Conservation (phyloP, 1,284 basidiomycete species). For the Phellopilus nigrolimitatus region DNA sequence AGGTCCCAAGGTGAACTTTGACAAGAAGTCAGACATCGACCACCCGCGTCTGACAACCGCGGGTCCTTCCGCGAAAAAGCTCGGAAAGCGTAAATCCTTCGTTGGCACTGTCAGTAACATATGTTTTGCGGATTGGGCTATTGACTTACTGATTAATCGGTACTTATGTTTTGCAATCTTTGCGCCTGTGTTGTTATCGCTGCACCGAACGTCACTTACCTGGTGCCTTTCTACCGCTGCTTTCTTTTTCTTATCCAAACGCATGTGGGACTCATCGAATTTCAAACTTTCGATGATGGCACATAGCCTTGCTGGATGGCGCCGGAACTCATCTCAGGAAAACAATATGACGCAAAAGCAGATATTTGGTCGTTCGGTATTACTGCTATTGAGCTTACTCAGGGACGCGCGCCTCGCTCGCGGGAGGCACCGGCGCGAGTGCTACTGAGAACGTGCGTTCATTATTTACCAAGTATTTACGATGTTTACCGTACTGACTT, state of each 20-base stretch:
- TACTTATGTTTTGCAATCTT: neutral
- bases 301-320: slow-evolving; percentile 91
- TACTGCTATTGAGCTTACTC: slow-evolving; percentile 79
- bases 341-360: slow-evolving; percentile 78
- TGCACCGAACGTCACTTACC: slow-evolving; percentile 4
- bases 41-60: slow-evolving; percentile 16
- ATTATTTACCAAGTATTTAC: slow-evolving; percentile 12
- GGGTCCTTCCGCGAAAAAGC: slow-evolving; percentile 33
- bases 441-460: slow-evolving; percentile 64
- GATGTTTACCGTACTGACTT: slow-evolving; percentile 19
- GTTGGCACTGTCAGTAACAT: slow-evolving; percentile 70
- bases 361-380: slow-evolving; percentile 94
- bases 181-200: neutral
- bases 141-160: neutral
- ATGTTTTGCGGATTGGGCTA: slow-evolving; percentile 5
- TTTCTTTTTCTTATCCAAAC: too few relatives aligned
- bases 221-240: slow-evolving; percentile 4
- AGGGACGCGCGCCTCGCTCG: slow-evolving; percentile 78
- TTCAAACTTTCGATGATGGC: slow-evolving; percentile 1
- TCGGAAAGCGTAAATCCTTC: slow-evolving; percentile 78
- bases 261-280: neutral
- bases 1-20: slow-evolving; percentile 21
- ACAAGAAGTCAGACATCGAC: slow-evolving; percentile 27
- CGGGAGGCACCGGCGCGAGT: slow-evolving; percentile 72
- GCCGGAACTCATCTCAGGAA: slow-evolving; percentile 82